Base-by-base conservation (phyloP, 192 early-diverging fungal species). In the Cetraspora pellucida region DNA sequence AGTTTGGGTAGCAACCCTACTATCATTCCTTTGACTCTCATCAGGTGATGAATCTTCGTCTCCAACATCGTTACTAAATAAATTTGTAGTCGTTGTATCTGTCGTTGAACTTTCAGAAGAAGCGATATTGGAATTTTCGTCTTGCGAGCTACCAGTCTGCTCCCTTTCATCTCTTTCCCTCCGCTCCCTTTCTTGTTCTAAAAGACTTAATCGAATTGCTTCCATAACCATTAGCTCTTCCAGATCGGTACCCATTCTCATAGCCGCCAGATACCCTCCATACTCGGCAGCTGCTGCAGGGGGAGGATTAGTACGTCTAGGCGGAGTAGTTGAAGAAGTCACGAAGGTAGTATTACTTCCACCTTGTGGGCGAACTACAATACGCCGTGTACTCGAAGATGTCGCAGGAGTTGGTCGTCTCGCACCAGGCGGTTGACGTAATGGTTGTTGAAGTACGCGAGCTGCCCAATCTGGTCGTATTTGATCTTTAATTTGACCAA, bases 211-310 rank as follows among this genome's bases (percentile, higher is more conserved):
- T 50, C 96, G 82, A 31, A 98, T 93, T 1, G 96, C 96, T 80
- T 97, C 94, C 87, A 96, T 91, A 1, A 98, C 79, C 95, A 98
- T 91, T 77, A 94, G 81, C 73, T 98, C 96, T 72, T 98, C 96
- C 28, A 98, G 72, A 73, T 98, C 93, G 19, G 90, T 89, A 27
- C 91, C 94, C 78, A 94, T 91, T 54, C 88, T 84, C 90, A 95
- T 90, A 0, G 90, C 94, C 0, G 82, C 72, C 10, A 90, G 64
- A 49, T 90, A 92, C 27, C 83, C 80, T 65, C 80, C 79, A 63
- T 92, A 91, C 78, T 91, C 89, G 3, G 82, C 78, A 4, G 86
- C 79, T 11, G 83, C 83, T 11, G 85, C 47, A 10, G 69, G 46
- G 14, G 73, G 37, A 37, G 11, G 54, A 49, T 64, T 75, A 76